Base-by-base conservation (phyloP, 495 filamentous ascomycete genomes). In the Penicillium cinerascens region DNA sequence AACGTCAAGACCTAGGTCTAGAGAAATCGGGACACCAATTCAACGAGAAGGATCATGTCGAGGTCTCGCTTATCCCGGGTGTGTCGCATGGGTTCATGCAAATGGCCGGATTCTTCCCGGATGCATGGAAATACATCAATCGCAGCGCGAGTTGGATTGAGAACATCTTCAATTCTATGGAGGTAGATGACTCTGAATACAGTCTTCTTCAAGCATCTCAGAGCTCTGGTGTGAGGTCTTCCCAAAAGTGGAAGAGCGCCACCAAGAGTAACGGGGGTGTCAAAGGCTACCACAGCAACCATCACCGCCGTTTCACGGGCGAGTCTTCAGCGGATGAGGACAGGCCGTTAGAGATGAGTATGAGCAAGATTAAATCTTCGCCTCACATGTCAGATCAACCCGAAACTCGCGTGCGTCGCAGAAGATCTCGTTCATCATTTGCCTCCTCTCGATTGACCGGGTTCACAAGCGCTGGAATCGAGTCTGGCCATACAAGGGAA, bases 81-180 rank as follows among this genome's bases (percentile, higher is more conserved):
- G 86, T 96, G 26, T 87, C 82, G 9, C 93, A 98, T 61, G 93
- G 93, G 0, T 97, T 98, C 65, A 63, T 96, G 56, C 91, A 96
- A 63, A 96, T 98, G 69, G 89, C 86, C 0, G 73, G 79, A 3
- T 72, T 96, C 6, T 97, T 92, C 58, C 91, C 91, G 0, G 89
- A 93, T 20, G 91, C 85, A 6, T 91, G 88, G 84, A 83, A 84
- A 53, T 81, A 92, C 57, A 88, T 97, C 56, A 78, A 82, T 29
- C 81, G 83, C 9, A 87, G 87, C 55, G 83, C 81, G 0, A 62
- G 73, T 6, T 97, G 95, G 93, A 85, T 95, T 33, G 78, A 82
- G 35, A 82, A 87, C 5, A 72, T 87, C 2, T 89, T 96, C 43
- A 78, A 76, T 3, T 59, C 66, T 22, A 66, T 68, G 1, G 82